Percentiles rank a stretch among this genome's conserved stretches.
These are phyloP conservation scores for Imleria badia DNA, from an alignment of 768 basidiomycete genomes.

Conservation along the genomic window DNA sequence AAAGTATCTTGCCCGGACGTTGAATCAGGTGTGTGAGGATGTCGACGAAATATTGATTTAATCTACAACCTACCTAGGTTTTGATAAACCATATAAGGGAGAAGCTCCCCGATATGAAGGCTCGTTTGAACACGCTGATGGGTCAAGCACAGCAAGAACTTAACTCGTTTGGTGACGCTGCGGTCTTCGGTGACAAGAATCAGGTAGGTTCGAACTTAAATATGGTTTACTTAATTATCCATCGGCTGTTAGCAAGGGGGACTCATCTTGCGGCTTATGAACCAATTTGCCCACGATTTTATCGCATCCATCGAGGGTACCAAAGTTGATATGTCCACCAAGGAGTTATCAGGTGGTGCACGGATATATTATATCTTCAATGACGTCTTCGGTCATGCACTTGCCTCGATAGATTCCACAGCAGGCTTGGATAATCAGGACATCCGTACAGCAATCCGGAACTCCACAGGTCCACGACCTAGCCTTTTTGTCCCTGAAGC, in stretches of 20 bases:
- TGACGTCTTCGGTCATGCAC: slow-evolving; percentile 92
- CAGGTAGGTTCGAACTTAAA: slow-evolving; percentile 43
- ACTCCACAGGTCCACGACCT: slow-evolving; percentile 95
- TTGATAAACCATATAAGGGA: slow-evolving; percentile 97
- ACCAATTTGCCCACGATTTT: slow-evolving; percentile 96
- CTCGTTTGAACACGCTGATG: slow-evolving; percentile 95
- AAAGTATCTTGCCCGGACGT: slow-evolving; percentile 85
- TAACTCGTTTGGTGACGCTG: slow-evolving; percentile 92
- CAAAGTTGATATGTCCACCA: slow-evolving; percentile 93
- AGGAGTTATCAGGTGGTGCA: slow-evolving; percentile 96
- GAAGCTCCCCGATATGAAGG: slow-evolving; percentile 99
- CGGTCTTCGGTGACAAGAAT: slow-evolving; percentile 88
- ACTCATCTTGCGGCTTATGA: slow-evolving; percentile 94
- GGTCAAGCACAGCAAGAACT: slow-evolving; percentile 99
- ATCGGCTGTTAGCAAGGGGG: slow-evolving; percentile 64
- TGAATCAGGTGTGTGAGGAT: slow-evolving; percentile 73
- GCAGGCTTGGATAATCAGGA: slow-evolving; percentile 90
- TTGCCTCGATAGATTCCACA: slow-evolving; percentile 87
- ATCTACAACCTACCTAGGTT: slow-evolving; percentile 52
- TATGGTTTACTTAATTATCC: slow-evolving; percentile 10
- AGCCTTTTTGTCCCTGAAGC: slow-evolving; percentile 96
- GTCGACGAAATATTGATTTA: background rate
- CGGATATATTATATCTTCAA: slow-evolving; percentile 99
- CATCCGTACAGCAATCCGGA: slow-evolving; percentile 96
- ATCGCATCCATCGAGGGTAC: slow-evolving; percentile 97